Evolutionary conservation across 2,329 filamentous ascomycete genomes (phyloP).

Genomic region (Alternaria triticina): DNA sequence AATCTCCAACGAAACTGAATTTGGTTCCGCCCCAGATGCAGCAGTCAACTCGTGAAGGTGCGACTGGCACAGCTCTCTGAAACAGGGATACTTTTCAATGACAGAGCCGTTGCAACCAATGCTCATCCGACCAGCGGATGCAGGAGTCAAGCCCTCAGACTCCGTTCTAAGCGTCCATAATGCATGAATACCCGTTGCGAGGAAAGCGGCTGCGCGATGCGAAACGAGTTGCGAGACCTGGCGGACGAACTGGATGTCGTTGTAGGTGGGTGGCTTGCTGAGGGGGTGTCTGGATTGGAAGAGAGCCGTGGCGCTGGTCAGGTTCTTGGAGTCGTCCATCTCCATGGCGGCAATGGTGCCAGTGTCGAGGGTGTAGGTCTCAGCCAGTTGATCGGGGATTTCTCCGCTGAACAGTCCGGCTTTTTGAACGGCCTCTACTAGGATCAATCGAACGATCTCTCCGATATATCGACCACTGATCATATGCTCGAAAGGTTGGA

Average conservation of each 20-base stretch:
- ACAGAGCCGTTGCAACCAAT: slow-evolving; percentile 83
- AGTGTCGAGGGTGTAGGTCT: slow-evolving; percentile 66
- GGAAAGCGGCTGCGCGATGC: slow-evolving; percentile 65
- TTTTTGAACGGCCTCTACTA: slow-evolving; percentile 64
- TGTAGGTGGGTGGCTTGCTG: slow-evolving; percentile 50
- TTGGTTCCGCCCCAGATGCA: slow-evolving; percentile 47
- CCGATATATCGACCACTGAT: slow-evolving; percentile 69
- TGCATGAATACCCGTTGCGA: slow-evolving; percentile 68
- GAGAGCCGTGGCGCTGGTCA: slow-evolving; percentile 51
- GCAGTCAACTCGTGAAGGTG: slow-evolving; percentile 66
- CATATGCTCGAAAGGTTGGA: slow-evolving; percentile 70
- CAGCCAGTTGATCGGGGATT: slow-evolving; percentile 61
- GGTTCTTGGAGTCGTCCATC: slow-evolving; percentile 50
- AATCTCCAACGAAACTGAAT: slow-evolving; percentile 67
- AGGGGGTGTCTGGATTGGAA: slow-evolving; percentile 62
- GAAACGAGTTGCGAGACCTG: slow-evolving; percentile 61
- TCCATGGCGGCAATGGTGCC: slow-evolving; percentile 65
- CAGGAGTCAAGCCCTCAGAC: slow-evolving; percentile 52
- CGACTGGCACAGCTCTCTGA: slow-evolving; percentile 66
- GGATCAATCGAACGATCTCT: slow-evolving; percentile 67
- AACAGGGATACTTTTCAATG: slow-evolving; percentile 77
- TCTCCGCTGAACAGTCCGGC: slow-evolving; percentile 64
- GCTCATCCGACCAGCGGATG: slow-evolving; percentile 48
- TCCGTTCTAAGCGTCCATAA: slow-evolving; percentile 64
- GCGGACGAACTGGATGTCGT: slow-evolving; percentile 63